Conservation (phyloP, 1,284 basidiomycete species). For the Cryptococcus maquisensis region DNA sequence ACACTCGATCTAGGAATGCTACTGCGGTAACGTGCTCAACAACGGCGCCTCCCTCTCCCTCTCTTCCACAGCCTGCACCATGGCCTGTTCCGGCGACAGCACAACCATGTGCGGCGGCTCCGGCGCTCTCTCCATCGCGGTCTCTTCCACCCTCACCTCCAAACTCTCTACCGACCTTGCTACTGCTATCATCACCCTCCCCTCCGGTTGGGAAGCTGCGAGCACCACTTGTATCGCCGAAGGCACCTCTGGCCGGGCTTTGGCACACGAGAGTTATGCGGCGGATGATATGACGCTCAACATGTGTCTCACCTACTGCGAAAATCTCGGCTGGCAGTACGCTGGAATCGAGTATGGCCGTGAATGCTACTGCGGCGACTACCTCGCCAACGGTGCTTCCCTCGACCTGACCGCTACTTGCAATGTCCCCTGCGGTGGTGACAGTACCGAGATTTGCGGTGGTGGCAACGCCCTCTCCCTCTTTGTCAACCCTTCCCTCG, state of each 20-base stretch:
- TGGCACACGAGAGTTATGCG: slow-evolving; percentile 16
- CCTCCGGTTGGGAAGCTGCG: slow-evolving; percentile 18
- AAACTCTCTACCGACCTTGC: slow-evolving; percentile 10
- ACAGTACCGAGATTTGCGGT: slow-evolving; percentile 5
- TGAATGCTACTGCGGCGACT: slow-evolving; percentile 23
- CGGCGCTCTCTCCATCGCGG: slow-evolving; percentile 17
- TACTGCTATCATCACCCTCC: slow-evolving; percentile 11
- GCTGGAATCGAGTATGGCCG: slow-evolving; percentile 20
- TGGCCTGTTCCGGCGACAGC: slow-evolving; percentile 27
- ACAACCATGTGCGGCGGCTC: slow-evolving; percentile 27
- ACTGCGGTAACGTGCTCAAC: slow-evolving; percentile 22
- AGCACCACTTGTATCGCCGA: slow-evolving; percentile 18
- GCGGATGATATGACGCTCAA: slow-evolving; percentile 23
- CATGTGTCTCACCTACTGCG: slow-evolving; percentile 25
- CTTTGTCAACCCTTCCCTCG: slow-evolving; percentile 14
- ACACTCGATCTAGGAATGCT: slow-evolving; percentile 19
- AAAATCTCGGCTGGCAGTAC: slow-evolving; percentile 17
- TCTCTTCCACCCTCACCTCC: slow-evolving; percentile 10
- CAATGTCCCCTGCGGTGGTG: slow-evolving; percentile 14
- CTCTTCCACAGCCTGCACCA: slow-evolving; percentile 19
- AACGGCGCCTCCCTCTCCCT: slow-evolving; percentile 21
- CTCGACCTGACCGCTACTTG: slow-evolving; percentile 6
- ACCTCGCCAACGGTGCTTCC: slow-evolving; percentile 14
- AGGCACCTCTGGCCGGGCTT: slow-evolving; percentile 21
- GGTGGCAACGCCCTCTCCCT: slow-evolving; percentile 13